Evolutionary conservation across 768 basidiomycete species (phyloP).

Genomic region (Suillus brevipes): DNA sequence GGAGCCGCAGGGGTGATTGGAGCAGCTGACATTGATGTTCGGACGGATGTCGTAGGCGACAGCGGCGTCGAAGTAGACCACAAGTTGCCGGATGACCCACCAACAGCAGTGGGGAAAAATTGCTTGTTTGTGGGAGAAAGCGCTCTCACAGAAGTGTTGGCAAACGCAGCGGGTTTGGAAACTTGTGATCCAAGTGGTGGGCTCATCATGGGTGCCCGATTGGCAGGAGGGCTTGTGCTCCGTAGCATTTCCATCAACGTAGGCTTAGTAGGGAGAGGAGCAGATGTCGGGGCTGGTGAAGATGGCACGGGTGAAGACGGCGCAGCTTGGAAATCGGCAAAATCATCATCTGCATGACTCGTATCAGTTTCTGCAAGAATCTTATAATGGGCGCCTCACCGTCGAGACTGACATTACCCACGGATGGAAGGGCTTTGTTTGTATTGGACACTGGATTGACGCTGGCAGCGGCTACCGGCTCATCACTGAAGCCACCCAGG

Average conservation of each 20-base stretch:
- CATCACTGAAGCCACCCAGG: constrained; percentile 77
- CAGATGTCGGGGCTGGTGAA: constrained; percentile 29
- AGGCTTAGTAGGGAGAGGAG: constrained; percentile 36
- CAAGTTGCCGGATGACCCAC: constrained; percentile 21
- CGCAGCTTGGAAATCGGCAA: constrained; percentile 82
- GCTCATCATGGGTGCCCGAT: constrained; percentile 17
- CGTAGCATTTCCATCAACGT: constrained; percentile 51
- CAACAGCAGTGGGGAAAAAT: constrained; percentile 21
- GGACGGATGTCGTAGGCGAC: constrained; percentile 19
- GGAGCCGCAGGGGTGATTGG: constrained; percentile 21
- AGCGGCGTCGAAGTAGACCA: constrained; percentile 30
- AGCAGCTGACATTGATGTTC: constrained; percentile 11
- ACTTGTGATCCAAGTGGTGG: constrained; percentile 13
- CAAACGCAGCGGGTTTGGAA: constrained; percentile 21
- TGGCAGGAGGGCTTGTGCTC: constrained; percentile 33
- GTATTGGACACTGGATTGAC: constrained; percentile 16
- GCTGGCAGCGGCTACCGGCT: constrained; percentile 33
- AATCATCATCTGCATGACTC: constrained; percentile 67
- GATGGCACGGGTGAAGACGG: constrained; percentile 35
- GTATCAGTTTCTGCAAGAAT: constrained; percentile 13
- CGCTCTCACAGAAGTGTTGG: constrained; percentile 15
- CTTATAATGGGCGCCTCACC: constrained; percentile 17
- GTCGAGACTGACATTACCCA: constrained; percentile 25
- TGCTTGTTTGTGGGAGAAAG: constrained; percentile 31
- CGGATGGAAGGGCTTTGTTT: constrained; percentile 33